Base-by-base conservation (phyloP, 345 rosid species). In the Gossypium herbaceum region DNA sequence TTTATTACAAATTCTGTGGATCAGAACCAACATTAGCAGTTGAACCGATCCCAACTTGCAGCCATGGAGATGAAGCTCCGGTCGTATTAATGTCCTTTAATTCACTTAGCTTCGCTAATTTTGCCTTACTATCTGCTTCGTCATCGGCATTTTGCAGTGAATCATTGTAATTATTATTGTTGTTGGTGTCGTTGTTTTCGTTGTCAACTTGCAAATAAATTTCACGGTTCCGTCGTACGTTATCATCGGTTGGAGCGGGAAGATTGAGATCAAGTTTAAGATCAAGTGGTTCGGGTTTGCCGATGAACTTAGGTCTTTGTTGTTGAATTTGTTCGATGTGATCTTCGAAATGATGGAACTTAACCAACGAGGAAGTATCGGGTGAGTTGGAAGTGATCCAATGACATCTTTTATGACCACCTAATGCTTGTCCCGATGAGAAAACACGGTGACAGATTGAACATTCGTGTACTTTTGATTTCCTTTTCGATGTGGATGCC, bases 361-460 rank as follows among this genome's bases (percentile, higher is more conserved):
- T 91, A 1, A 85, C 83, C 48, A 87, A 76, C 11, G 93, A 73
- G 2, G 90, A 73, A 17, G 85, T 58, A 41, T 91, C 63, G 1
- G 86, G 80, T 2, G 89, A 78, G 71, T 89, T 88, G 5, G 97
- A 94, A 39, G 95, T 93, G 77, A 96, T 83, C 99, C 99, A 96
- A 15, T 96, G 98, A 65, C 99, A 96, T 72, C 99, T 86, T 82
- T 96, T 96, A 75, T 96, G 99, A 0, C 99, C 99, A 2, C 98
- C 97, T 51, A 96, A 72, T 2, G 99, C 98, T 81, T 96, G 99
- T 43, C 98, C 98, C 0, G 99, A 92, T 0, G 97, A 89, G 73
- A 93, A 96, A 8, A 90, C 89, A 4, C 98, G 90, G 67, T 89
- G 97, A 68, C 99, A 96, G 39, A 96, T 93, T 2, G 98, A 93